Evolutionary conservation across 805 yeast genomes (phyloP), one percentile per base, ranked within the genome.

Genomic region (Isabelozyma rhagii): DNA sequence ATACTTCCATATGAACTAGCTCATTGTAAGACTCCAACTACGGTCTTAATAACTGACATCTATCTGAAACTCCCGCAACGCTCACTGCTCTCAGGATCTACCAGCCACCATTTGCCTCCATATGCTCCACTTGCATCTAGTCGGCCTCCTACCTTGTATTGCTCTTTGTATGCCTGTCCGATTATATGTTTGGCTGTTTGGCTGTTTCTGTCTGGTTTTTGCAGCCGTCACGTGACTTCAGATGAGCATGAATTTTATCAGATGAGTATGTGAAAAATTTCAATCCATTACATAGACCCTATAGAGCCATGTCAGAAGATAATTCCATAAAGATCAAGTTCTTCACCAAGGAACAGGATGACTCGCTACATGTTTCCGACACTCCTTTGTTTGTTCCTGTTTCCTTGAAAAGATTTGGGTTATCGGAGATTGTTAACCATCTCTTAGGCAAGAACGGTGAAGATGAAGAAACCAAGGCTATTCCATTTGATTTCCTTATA

Each of bases 341-440:
- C 69, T 83, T 87, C 72, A 92, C 97, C 43, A 81, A 93, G 57
- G 98, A 93, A 58, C 85, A 82, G 54, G 93, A 87, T 61, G 84
- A 82, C 53, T 62, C 81, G 14, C 67, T 93, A 44, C 87, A 85
- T 43, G 89, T 89, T 9, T 57, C 69, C 8, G 94, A 89, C 51
- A 81, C 86, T 46, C 96, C 99, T 11, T 77, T 94, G 48, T 87
- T 78, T 63, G 97, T 91, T 25, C 99, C 99, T 18, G 86, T 87
- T 18, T 70, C 86, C 3, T 77, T 94, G 57, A 91, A 89, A 58
- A 81, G 98, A 68, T 92, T 82, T 65, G 99, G 99, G 49, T 78
- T 94, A 40, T 89, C 97, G 4, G 98, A 94, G 69, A 85, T 94
- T 64, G 97, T 94, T 18, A 94, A 94, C 71, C 97, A 94, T 71